These are phyloP conservation scores for Epichloe hybrida DNA, from an alignment of 2,329 filamentous ascomycete species.

Conservation along the genomic window DNA sequence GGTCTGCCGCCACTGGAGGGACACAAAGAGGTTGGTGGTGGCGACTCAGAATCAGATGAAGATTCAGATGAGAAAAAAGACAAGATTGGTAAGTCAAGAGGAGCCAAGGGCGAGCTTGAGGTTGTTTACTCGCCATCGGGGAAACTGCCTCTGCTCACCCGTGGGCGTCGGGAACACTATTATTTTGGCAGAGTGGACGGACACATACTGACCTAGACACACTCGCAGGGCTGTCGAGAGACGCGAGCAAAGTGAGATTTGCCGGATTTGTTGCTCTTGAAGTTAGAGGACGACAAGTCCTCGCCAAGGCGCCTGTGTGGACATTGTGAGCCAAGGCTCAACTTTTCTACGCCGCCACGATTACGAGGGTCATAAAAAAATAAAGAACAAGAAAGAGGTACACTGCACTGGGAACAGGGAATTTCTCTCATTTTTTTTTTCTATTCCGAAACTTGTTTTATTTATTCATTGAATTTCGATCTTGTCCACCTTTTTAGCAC, in stretches of 20 bases:
- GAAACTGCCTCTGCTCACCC: not conserved
- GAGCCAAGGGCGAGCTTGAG: conserved; percentile 32
- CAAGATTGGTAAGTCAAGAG: conserved; percentile 27
- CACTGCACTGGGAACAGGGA: not conserved
- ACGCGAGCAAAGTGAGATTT: conserved; percentile 51
- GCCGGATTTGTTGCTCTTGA: conserved; percentile 64
- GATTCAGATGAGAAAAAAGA: conserved; percentile 23
- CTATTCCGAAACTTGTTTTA: not conserved
- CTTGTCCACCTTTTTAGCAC: not conserved
- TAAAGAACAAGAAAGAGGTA: not conserved
- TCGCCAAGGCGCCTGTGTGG: conserved; percentile 67
- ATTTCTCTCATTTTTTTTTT: not conserved
- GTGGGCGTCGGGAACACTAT: not conserved
- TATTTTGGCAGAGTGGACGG: conserved; percentile 5
- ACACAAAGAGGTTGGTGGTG: conserved; percentile 25
- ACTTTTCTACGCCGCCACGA: not conserved
- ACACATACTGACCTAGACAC: conserved; percentile 26
- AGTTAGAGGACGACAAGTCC: conserved; percentile 60
- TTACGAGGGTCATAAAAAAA: too few species aligned
- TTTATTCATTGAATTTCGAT: not conserved
- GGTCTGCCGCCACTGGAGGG: conserved; percentile 48
- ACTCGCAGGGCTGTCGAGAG: conserved; percentile 28
- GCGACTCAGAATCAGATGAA: conserved; percentile 14
- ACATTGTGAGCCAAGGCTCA: conserved; percentile 22
- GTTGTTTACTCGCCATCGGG: conserved; percentile 20